Evolutionary conservation across 2,329 filamentous ascomycete species (phyloP).

Genomic region (Zymoseptoria tritici): DNA sequence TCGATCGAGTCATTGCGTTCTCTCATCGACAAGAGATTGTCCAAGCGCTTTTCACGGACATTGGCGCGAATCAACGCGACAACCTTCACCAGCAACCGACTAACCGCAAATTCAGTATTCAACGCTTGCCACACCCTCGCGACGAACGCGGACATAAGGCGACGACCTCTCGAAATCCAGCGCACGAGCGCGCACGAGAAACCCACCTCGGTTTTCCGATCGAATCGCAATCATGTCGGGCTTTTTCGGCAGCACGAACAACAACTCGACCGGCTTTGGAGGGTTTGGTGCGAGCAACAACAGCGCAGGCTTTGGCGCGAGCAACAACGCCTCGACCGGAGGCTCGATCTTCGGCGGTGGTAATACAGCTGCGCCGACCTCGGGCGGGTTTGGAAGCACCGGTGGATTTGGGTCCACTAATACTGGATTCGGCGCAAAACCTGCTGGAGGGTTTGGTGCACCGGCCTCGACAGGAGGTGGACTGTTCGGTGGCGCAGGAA

Average conservation of each 20-base stretch:
- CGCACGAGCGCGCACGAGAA: constrained; percentile 28
- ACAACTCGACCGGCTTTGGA: constrained; percentile 17
- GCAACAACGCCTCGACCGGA: constrained; percentile 13
- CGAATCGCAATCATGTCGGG: constrained; percentile 13
- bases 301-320: constrained; percentile 9
- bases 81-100: neutral
- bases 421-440: constrained; percentile 23
- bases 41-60: neutral
- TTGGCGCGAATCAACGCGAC: neutral
- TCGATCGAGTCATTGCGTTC: neutral
- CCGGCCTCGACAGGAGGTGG: constrained; percentile 26
- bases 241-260: constrained; percentile 18
- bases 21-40: neutral
- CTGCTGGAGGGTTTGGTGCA: constrained; percentile 16
- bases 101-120: neutral
- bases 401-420: constrained; percentile 10
- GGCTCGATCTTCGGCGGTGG: constrained; percentile 18
- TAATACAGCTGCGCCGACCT: constrained; percentile 13
- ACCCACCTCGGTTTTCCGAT: neutral
- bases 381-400: constrained; percentile 8
- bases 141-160: neutral
- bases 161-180: constrained; percentile 27
- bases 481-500: constrained; percentile 21
- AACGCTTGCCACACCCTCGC: neutral
- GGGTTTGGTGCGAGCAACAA: constrained; percentile 8